Evolutionary conservation across 345 rosid genomes (phyloP), one percentile per base, ranked within the genome.

Genomic region (Hibiscus tridactylites): DNA sequence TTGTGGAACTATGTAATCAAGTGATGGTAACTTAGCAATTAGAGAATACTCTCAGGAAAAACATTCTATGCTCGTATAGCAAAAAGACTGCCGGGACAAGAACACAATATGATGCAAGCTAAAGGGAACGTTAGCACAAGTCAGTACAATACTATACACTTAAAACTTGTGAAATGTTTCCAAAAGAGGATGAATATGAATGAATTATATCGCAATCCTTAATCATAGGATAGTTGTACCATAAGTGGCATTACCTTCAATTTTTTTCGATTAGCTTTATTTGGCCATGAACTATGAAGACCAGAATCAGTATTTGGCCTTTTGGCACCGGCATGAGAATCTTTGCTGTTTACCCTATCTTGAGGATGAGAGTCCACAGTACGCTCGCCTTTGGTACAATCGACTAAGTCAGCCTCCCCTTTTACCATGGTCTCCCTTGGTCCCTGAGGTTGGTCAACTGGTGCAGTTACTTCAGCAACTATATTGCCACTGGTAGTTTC

Each of bases 401-500:
- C 81, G 68, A 75, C 73, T 42, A 70, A 80, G 60, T 82, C 85
- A 68, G 79, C 91, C 71, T 88, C 88, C 64, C 81, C 85, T 64
- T 82, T 85, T 58, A 86, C 79, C 46, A 60, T 39, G 61, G 68
- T 57, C 54, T 76, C 82, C 24, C 28, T 70, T 46, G 46, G 33
- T 53, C 62, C 75, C 54, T 61, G 77, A 59, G 71, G 74, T 71
- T 71, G 72, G 68, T 16, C 71, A 60, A 65, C 74, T 26, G 71
- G 82, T 31, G 61, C 71, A 37, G 72, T 78, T 53, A 73, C 77
- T 76, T 79, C 82, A 63, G 79, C 75, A 74, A 71, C 70, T 65
- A 78, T 73, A 71, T 81, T 56, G 70, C 62, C 73, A 70, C 81
- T 77, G 57, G 97, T 88, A 77, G 89, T 92, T 88, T 95, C 97